Evolutionary conservation across 352 stramenopile species (phyloP).

Genomic region (Pythium aquatile): DNA sequence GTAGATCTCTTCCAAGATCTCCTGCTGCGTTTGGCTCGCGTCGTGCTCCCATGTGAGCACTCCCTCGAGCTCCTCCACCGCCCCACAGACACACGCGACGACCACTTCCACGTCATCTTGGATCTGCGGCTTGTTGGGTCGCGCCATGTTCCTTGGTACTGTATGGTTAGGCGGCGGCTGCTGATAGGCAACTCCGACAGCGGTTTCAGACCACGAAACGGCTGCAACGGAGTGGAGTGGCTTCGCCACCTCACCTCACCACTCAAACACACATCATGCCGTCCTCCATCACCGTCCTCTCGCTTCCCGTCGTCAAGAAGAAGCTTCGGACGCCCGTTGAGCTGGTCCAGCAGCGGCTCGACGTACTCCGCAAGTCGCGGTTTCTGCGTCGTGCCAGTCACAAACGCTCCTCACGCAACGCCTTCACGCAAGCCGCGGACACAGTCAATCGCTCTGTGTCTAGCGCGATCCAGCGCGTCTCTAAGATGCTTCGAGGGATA

Average conservation of each 20-base stretch:
- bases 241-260: background rate
- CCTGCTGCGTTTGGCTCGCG: background rate
- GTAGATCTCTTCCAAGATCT: background rate
- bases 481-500: background rate
- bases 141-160: background rate
- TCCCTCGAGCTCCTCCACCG: background rate
- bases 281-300: slow-evolving; percentile 22
- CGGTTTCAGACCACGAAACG: background rate
- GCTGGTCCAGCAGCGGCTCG: slow-evolving; percentile 1
- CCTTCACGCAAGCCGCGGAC: background rate
- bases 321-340: background rate
- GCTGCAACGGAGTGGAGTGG: background rate
- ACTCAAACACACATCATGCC: background rate
- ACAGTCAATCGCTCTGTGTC: background rate
- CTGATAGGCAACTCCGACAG: background rate
- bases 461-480: background rate
- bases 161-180: background rate
- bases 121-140: background rate
- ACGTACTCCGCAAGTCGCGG: background rate
- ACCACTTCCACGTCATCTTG: background rate
- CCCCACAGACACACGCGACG: background rate
- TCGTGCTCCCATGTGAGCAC: background rate
- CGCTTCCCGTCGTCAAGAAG: slow-evolving; percentile 8
- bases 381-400: background rate
- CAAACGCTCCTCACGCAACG: background rate